Conservation (phyloP, 2,329 filamentous ascomycete species). For the Nothomitra cinnamomea region DNA sequence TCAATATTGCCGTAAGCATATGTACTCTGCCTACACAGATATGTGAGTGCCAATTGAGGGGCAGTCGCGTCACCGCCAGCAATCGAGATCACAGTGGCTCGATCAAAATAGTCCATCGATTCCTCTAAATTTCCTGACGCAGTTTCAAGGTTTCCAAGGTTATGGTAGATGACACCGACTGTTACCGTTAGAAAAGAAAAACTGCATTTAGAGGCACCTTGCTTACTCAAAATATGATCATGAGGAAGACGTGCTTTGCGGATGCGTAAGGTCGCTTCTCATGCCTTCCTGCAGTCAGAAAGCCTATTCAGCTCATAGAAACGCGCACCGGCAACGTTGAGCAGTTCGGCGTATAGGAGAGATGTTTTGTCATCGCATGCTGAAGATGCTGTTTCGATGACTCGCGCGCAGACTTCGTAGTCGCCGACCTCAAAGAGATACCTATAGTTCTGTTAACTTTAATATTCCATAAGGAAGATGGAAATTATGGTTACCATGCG, state of each 20-base stretch:
- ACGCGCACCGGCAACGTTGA: background rate
- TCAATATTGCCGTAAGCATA: background rate
- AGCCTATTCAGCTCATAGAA: conserved; percentile 7
- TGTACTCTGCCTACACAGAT: conserved; percentile 9
- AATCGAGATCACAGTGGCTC: conserved; percentile 9
- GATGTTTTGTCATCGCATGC: background rate
- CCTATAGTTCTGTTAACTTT: background rate
- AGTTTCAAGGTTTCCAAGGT: conserved; percentile 12
- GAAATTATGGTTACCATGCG: background rate
- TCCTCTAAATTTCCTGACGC: conserved; percentile 9
- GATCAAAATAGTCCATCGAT: conserved; percentile 10
- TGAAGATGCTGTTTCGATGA: background rate
- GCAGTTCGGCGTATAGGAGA: background rate
- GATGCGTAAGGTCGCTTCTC: conserved; percentile 5
- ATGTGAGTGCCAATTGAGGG: conserved; percentile 9
- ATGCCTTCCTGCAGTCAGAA: conserved; percentile 8
- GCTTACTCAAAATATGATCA: conserved; percentile 2
- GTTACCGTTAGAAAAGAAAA: conserved; percentile 1
- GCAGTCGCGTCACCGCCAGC: conserved; percentile 10
- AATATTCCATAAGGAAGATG: background rate
- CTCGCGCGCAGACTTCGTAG: background rate
- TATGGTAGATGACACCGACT: conserved; percentile 9
- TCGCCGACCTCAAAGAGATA: background rate
- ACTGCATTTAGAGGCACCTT: background rate
- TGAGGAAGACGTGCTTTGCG: background rate